These are phyloP conservation scores for Nitzschia sp. DNA, from an alignment of 108 stramenopile genomes.

Conservation along the genomic window DNA sequence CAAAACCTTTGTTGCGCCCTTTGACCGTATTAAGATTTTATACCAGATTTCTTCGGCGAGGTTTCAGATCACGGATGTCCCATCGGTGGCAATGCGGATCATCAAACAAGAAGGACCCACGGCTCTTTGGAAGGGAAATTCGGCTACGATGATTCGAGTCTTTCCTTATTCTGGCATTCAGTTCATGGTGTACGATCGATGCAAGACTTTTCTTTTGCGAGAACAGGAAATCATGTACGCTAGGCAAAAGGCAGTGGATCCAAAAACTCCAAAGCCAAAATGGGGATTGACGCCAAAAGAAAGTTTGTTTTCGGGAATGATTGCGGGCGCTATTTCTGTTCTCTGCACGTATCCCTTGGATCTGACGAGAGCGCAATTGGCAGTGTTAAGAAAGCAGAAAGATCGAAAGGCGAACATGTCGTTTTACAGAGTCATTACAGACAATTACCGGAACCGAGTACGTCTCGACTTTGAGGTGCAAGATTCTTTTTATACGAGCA, in stretches of 20 bases:
- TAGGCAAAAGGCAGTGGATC: constrained; percentile 13
- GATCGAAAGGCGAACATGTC: constrained; percentile 21
- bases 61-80: constrained; percentile 74
- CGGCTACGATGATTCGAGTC: constrained; percentile 94
- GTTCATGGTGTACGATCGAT: constrained; percentile 95
- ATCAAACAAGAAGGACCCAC: constrained; percentile 75
- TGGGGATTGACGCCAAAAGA: constrained; percentile 85
- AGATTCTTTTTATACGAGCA: background rate
- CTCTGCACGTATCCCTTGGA: constrained; percentile 95
- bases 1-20: constrained; percentile 87
- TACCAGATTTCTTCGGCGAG: constrained; percentile 78
- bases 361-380: constrained; percentile 92
- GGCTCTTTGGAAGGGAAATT: constrained; percentile 96
- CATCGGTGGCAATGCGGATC: constrained; percentile 62
- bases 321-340: constrained; percentile 89
- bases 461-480: background rate
- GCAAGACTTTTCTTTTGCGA: constrained; percentile 65
- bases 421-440: constrained; percentile 36
- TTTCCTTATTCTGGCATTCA: constrained; percentile 97
- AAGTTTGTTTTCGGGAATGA: constrained; percentile 78
- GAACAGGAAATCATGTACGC: constrained; percentile 31
- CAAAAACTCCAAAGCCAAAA: constrained; percentile 23
- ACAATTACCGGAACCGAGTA: constrained; percentile 49
- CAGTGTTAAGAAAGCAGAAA: constrained; percentile 69
- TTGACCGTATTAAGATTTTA: constrained; percentile 90